Conservation (phyloP, 345 rosid species). For the Linum tenue region DNA sequence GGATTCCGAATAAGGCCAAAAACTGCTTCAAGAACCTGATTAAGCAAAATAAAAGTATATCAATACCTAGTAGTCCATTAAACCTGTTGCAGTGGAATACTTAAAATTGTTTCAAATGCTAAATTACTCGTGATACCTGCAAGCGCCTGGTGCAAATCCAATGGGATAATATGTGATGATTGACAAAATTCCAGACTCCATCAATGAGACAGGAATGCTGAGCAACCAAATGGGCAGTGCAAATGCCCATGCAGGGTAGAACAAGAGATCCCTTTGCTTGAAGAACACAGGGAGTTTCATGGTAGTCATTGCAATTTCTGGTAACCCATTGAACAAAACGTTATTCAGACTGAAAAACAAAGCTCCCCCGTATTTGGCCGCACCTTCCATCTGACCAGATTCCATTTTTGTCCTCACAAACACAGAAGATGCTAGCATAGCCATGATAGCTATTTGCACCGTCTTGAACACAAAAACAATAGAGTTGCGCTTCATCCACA, state of each 20-base stretch:
- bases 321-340: slow-evolving; percentile 55
- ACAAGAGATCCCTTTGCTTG: slow-evolving; percentile 46
- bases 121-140: slow-evolving; percentile 25
- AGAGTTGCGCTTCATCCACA: slow-evolving; percentile 43
- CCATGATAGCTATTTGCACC: slow-evolving; percentile 43
- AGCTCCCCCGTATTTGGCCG: slow-evolving; percentile 43
- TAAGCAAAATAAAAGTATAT: background rate
- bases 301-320: slow-evolving; percentile 47
- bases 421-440: slow-evolving; percentile 45
- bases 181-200: slow-evolving; percentile 51
- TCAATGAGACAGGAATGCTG: slow-evolving; percentile 39
- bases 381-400: slow-evolving; percentile 19
- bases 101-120: background rate
- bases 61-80: background rate
- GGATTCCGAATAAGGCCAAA: slow-evolving; percentile 41
- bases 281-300: slow-evolving; percentile 45
- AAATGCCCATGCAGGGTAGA: slow-evolving; percentile 61
- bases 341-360: slow-evolving; percentile 43
- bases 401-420: slow-evolving; percentile 39
- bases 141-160: slow-evolving; percentile 50
- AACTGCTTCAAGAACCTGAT: slow-evolving; percentile 46
- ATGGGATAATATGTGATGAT: slow-evolving; percentile 48
- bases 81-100: background rate
- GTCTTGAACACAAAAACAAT: slow-evolving; percentile 45
- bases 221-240: slow-evolving; percentile 50